Conservation (phyloP, 2,329 filamentous ascomycete genomes). For the Fusarium armeniacum region DNA sequence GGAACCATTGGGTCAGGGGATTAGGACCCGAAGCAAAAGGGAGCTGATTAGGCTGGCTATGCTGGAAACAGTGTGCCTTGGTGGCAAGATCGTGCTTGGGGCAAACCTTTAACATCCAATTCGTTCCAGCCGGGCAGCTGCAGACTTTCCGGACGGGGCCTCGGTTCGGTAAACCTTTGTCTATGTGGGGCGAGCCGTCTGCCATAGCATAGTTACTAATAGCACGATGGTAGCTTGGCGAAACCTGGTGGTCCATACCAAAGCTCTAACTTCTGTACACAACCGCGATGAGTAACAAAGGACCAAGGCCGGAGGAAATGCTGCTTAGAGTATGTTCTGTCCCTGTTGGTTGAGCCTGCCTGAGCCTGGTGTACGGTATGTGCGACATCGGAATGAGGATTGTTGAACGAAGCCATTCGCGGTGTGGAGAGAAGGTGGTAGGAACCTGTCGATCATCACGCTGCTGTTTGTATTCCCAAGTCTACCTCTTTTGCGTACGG, state of each 20-base stretch:
- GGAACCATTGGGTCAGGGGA: conserved; percentile 32
- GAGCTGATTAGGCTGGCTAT: conserved; percentile 30
- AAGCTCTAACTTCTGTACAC: conserved; percentile 15
- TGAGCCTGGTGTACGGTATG: conserved; percentile 21
- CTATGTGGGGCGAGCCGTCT: conserved; percentile 11
- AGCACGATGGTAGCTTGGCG: conserved; percentile 19
- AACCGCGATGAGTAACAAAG: conserved; percentile 16
- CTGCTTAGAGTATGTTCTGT: conserved; percentile 16
- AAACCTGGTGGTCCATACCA: conserved; percentile 9
- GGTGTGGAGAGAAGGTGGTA: conserved; percentile 14
- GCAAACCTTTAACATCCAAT: conserved; percentile 7
- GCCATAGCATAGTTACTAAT: background rate
- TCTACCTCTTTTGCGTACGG: background rate
- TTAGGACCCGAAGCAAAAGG: conserved; percentile 42
- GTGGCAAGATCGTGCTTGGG: conserved; percentile 1
- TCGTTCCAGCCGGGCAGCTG: conserved; percentile 23
- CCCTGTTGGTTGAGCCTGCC: conserved; percentile 18
- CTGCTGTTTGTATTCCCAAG: conserved; percentile 7
- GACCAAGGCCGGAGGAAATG: conserved; percentile 30
- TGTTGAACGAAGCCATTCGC: conserved; percentile 28
- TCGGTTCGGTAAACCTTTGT: conserved; percentile 37
- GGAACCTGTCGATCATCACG: conserved; percentile 26
- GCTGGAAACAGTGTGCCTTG: conserved; percentile 14
- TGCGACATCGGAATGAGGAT: conserved; percentile 41
- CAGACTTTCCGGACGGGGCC: conserved; percentile 32